Evolutionary conservation across 441 rosid genomes (phyloP), one percentile per base, ranked within the genome.

Genomic region (Gossypium armourianum): DNA sequence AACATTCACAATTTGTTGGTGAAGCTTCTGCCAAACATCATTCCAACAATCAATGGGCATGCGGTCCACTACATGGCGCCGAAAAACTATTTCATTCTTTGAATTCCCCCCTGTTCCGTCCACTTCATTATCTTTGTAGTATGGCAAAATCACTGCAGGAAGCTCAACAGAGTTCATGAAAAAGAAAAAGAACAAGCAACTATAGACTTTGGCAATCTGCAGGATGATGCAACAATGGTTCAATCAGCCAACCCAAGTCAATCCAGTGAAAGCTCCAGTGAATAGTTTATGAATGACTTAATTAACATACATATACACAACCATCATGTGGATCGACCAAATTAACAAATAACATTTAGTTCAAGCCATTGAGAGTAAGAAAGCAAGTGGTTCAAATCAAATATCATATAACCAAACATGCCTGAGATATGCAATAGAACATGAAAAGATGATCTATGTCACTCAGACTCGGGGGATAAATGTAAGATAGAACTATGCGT

Each of bases 31-130:
- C 97, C 98, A 91, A 64, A 93, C 93, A 80, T 90, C 96, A 81
- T 90, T 91, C 97, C 98, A 91, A 77, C 91, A 83, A 83, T 93
- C 97, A 78, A 93, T 85, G 8, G 98, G 98, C 97, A 93, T 91
- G 50, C 87, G 86, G 24, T 91, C 92, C 70, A 91, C 93, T 76
- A 87, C 83, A 81, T 93, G 96, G 62, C 98, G 93, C 74, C 89
- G 85, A 59, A 83, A 93, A 65, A 93, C 63, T 54, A 90, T 84
- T 73, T 88, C 96, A 74, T 83, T 86, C 67, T 81, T 75, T 9
- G 81, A 54, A 73, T 83, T 68, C 21, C 79, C 79, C 24, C 76
- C 80, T 69, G 72, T 69, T 55, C 79, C 85, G 61, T 82, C 81
- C 5, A 55, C 26, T 47, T 89, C 78, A 55, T 77, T 90, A 77